Percentiles rank a stretch among this genome's conserved stretches.
These are phyloP conservation scores for Camillea tinctor DNA, from an alignment of 2,329 filamentous ascomycete genomes.

Conservation along the genomic window DNA sequence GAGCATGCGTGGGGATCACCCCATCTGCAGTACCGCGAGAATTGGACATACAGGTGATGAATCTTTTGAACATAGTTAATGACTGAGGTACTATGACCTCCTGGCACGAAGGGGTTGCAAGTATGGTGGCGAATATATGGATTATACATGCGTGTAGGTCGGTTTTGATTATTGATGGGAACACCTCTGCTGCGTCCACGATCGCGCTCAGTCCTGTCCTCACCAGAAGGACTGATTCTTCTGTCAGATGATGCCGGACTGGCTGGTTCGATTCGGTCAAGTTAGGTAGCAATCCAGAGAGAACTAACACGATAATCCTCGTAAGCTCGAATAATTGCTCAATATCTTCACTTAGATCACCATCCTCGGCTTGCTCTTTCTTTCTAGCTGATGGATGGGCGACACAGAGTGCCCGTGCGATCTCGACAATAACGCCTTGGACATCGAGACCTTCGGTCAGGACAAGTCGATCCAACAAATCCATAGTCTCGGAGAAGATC, in stretches of 20 bases:
- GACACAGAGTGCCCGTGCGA: conserved; percentile 84
- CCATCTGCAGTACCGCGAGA: conserved; percentile 37
- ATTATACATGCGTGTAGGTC: conserved; percentile 95
- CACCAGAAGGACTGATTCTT: conserved; percentile 81
- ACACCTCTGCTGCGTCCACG: conserved; percentile 92
- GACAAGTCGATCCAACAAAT: conserved; percentile 86
- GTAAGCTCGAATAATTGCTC: conserved; percentile 97
- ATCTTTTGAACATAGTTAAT: conserved; percentile 87
- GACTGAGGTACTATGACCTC: conserved; percentile 85
- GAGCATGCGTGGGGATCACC: conserved; percentile 56
- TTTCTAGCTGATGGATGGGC: conserved; percentile 85
- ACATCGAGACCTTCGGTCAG: conserved; percentile 88
- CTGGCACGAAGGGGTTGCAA: conserved; percentile 85
- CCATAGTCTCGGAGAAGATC: conserved; percentile 96
- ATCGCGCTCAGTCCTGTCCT: conserved; percentile 80
- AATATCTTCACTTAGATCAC: conserved; percentile 90
- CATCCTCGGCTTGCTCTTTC: conserved; percentile 63
- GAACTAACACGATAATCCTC: conserved; percentile 89
- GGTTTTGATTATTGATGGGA: conserved; percentile 93
- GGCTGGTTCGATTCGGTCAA: conserved; percentile 65
- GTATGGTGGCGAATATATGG: conserved; percentile 91
- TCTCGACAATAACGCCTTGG: conserved; percentile 90
- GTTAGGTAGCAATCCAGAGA: conserved; percentile 84
- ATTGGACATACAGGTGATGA: conserved; percentile 71
- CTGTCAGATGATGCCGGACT: conserved; percentile 75